These are phyloP conservation scores for Penicillium olsonii DNA, from an alignment of 2,329 filamentous ascomycete species.

Conservation along the genomic window DNA sequence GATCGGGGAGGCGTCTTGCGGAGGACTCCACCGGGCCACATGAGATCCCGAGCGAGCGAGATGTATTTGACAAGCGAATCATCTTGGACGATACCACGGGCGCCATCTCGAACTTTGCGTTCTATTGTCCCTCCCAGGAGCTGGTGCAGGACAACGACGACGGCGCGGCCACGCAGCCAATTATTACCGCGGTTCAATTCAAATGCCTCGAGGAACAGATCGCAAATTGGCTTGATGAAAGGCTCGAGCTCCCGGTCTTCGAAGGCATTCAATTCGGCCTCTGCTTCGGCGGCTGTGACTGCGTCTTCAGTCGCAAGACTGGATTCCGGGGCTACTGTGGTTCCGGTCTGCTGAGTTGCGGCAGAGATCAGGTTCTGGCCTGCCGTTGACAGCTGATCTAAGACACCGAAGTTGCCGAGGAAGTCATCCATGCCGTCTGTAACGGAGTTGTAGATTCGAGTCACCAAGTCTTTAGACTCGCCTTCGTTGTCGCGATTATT, in stretches of 20 bases:
- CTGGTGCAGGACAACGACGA: conserved; percentile 95
- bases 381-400: conserved; percentile 90
- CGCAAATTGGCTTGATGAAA: conserved; percentile 97
- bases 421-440: conserved; percentile 98
- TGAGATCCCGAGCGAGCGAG: conserved; percentile 66
- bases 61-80: conserved; percentile 78
- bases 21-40: conserved; percentile 70
- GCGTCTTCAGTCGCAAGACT: conserved; percentile 49
- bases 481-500: conserved; percentile 57
- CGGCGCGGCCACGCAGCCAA: conserved; percentile 92
- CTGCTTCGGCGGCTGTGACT: conserved; percentile 69
- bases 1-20: conserved; percentile 59
- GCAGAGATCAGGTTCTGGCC: conserved; percentile 75
- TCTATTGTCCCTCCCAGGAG: conserved; percentile 94
- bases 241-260: conserved; percentile 87
- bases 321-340: conserved; percentile 46
- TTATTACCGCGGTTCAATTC: conserved; percentile 94
- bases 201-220: conserved; percentile 94
- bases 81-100: conserved; percentile 72
- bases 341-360: conserved; percentile 55
- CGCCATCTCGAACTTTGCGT: conserved; percentile 85
- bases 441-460: conserved; percentile 92
- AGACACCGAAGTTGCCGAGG: conserved; percentile 88
- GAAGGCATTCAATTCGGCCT: conserved; percentile 91
- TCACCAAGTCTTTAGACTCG: conserved; percentile 79